Base-by-base conservation (phyloP, 257 asterid species). In the Solanum sparsipilum region DNA sequence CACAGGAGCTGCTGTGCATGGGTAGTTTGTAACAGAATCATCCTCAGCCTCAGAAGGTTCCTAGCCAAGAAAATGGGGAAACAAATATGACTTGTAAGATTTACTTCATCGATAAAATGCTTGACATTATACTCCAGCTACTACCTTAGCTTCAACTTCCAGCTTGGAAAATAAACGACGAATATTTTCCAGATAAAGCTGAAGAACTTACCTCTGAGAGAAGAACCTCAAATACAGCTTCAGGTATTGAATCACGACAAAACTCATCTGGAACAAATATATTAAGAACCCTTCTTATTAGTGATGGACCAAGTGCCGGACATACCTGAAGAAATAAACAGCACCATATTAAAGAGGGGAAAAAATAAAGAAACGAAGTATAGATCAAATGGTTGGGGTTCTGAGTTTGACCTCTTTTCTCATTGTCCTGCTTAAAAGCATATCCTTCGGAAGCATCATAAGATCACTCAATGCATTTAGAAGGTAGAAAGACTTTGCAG, bases 381-480 rank as follows among this genome's bases (percentile, higher is more conserved):
- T 5, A 32, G 27, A 38, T 52, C 75, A 29, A 89, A 34, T 72
- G 84, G 35, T 82, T 29, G 72, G 86, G 87, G 90, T 32, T 71
- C 70, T 13, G 67, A 34, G 84, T 67, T 56, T 20, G 48, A 94
- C 98, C 98, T 96, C 98, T 92, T 93, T 94, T 91, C 99, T 90
- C 86, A 92, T 85, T 27, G 95, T 91, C 44, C 86, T 94, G 84
- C 93, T 92, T 85, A 93, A 86, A 52, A 95, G 92, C 98, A 95
- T 90, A 90, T 96, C 99, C 92, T 96, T 96, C 12, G 99, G 99
- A 81, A 96, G 98, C 99, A 96, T 96, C 98, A 96, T 94, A 15
- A 96, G 98, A 89, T 96, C 98, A 91, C 99, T 95, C 91, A 96
- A 88, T 52, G 96, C 95, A 87, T 93, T 94, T 85, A 96, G 95